These are phyloP conservation scores for Phytophthora cajani DNA, from an alignment of 352 stramenopile species.

Conservation along the genomic window DNA sequence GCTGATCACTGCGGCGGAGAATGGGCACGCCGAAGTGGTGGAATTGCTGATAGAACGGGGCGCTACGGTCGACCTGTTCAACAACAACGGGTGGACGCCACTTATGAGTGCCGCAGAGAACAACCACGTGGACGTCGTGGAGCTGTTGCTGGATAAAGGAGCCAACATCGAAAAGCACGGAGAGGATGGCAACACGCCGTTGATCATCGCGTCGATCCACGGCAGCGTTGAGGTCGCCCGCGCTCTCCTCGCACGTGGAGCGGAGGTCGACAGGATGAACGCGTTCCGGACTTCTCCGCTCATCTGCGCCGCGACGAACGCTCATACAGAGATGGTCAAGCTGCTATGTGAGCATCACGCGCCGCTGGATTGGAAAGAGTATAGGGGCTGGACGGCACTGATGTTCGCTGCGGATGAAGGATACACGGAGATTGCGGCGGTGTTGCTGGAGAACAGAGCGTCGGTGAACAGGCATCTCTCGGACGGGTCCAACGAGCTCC, in stretches of 20 bases:
- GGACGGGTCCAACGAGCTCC: neutral
- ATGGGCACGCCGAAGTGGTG: conserved; percentile 2
- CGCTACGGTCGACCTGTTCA: neutral
- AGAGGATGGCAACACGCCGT: neutral
- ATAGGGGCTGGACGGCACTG: neutral
- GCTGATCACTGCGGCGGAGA: conserved; percentile 16
- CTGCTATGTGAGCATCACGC: neutral
- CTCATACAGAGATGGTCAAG: neutral
- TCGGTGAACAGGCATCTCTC: neutral
- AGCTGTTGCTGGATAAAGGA: neutral
- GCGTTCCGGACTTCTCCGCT: neutral
- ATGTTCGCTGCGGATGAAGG: neutral
- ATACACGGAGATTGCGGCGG: neutral
- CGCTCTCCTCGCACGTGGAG: neutral
- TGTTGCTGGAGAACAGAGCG: neutral
- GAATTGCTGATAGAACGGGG: conserved; percentile 13
- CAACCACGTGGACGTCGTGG: conserved; percentile 6
- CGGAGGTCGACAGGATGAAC: neutral
- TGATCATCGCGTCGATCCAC: conserved; percentile 2
- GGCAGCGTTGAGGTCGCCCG: neutral
- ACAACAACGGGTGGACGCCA: conserved; percentile 5
- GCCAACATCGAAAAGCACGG: conserved; percentile 14
- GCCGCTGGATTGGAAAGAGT: neutral
- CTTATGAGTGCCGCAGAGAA: conserved; percentile 1
- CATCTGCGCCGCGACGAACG: neutral